These are phyloP conservation scores for Camellia oleifera DNA, from an alignment of 179 eudicot genomes.

Conservation along the genomic window DNA sequence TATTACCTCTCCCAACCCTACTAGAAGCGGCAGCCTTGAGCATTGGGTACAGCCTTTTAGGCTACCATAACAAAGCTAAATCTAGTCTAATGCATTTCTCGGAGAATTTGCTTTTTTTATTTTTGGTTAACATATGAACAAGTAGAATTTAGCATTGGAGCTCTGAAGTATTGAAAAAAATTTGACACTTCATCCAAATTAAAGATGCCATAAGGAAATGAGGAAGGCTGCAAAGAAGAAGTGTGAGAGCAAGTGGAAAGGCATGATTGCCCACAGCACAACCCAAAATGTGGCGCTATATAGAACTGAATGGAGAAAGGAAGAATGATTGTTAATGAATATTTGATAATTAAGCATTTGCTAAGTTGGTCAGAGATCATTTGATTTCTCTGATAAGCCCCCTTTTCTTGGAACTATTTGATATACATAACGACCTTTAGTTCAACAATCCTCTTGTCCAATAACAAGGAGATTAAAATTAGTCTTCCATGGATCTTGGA, in stretches of 20 bases:
- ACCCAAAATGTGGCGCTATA: not conserved
- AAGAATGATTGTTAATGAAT: not conserved
- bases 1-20: no score
- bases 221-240: not conserved
- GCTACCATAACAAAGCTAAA: not conserved
- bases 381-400: constrained; percentile 9
- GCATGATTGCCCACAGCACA: not conserved
- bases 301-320: not conserved
- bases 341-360: not conserved
- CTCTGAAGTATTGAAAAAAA: not conserved
- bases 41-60: no score
- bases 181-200: not conserved
- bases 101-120: no score
- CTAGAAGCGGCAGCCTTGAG: no score
- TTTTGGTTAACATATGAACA: not conserved
- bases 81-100: not conserved
- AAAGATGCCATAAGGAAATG: not conserved
- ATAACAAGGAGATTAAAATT: not conserved
- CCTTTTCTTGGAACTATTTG: not conserved
- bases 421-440: not conserved
- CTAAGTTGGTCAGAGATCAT: not conserved
- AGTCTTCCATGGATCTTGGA: not conserved
- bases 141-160: not conserved
- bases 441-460: not conserved
- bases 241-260: not conserved